Evolutionary conservation across 441 rosid genomes (phyloP), one percentile per base, ranked within the genome.

Genomic region (Eruca vesicaria): DNA sequence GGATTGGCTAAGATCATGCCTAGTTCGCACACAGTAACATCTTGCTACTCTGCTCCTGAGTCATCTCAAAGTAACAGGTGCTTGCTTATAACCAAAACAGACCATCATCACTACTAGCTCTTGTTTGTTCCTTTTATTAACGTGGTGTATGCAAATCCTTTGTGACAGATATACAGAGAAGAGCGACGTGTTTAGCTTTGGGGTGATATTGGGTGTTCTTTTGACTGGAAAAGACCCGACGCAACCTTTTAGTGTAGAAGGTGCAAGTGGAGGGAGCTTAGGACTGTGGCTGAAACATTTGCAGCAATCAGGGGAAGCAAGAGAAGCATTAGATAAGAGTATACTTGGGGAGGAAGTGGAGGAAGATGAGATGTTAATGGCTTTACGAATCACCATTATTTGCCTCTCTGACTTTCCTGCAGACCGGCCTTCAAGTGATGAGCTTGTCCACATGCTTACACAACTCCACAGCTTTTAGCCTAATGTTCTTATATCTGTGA

Each of bases 301-400:
- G 82, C 97, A 93, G 76, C 96, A 93, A 55, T 89, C 88, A 0
- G 98, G 97, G 45, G 98, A 96, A 73, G 98, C 87, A 31, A 63
- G 83, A 29, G 98, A 91, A 82, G 96, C 96, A 6, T 84, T 96
- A 31, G 99, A 96, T 71, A 88, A 87, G 85, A 89, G 88, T 63
- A 85, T 96, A 69, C 83, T 96, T 0, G 98, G 98, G 15, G 97
- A 90, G 79, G 98, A 96, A 82, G 90, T 81, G 18, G 97, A 91
- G 88, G 98, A 96, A 84, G 97, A 96, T n/a, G 97, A 96, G 86
- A 96, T 96, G 97, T 82, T 93, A 29, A 96, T 96, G 98, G 97
- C 97, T 38, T 86, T 91, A 65, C 87, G 97, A 80, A 96, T 96
- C 12, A 88, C 94, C 12, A 93, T 87, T 29, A 86, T 93, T 29